phyloP scores from a whole-genome alignment of 345 rosid genomes.

The Eucalyptus fibrosa region DNA sequence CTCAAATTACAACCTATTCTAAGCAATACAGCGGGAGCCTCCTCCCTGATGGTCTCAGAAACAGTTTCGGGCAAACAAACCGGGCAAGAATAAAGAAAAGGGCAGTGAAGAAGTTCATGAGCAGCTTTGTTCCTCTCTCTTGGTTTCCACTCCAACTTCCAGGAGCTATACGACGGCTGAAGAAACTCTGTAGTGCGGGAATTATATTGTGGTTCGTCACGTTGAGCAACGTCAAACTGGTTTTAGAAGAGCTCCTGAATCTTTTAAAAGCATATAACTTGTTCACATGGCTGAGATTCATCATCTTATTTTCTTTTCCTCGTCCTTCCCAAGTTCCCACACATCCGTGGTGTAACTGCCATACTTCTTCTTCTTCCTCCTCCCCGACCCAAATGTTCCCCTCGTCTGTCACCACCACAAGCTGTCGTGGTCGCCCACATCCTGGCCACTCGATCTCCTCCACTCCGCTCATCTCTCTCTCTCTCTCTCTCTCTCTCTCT shows the following conservation, averaged over 20 bases:
- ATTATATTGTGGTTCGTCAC: neutral
- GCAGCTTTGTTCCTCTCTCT: neutral
- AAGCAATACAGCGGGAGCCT: neutral
- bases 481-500: neutral
- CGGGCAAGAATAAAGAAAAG: neutral
- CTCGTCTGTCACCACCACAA: neutral
- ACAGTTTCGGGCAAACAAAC: neutral
- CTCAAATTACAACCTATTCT: neutral
- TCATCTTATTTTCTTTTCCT: neutral
- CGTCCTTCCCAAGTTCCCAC: neutral
- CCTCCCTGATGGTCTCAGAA: neutral
- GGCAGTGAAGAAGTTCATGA: neutral
- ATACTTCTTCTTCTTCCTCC: neutral
- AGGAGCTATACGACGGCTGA: neutral
- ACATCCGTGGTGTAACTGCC: neutral
- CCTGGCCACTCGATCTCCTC: neutral
- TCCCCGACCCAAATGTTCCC: neutral
- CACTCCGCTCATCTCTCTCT: neutral
- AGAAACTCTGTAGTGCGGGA: neutral
- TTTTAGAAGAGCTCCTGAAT: neutral
- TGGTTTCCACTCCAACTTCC: neutral
- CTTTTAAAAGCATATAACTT: neutral
- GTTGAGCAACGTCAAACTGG: neutral
- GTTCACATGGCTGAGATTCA: neutral
- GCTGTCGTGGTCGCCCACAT: neutral